Percentiles rank a stretch among this genome's conserved stretches.
These are phyloP conservation scores for Neurospora sp. DNA, from an alignment of 495 filamentous ascomycete genomes.

Conservation along the genomic window DNA sequence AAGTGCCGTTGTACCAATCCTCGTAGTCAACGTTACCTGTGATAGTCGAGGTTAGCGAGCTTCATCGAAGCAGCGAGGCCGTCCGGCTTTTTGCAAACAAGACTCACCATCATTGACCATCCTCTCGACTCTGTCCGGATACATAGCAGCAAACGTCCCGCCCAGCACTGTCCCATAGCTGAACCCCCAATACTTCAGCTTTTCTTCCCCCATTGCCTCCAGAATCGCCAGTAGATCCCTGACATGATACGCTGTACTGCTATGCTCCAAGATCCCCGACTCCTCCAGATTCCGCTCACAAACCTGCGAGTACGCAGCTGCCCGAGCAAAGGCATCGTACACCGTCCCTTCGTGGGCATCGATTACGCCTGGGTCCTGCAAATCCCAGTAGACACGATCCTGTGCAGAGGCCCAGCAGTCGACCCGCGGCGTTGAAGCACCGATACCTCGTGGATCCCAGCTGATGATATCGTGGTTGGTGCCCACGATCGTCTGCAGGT, in stretches of 20 bases:
- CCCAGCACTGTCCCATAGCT: constrained; percentile 45
- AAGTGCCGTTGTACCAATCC: constrained; percentile 36
- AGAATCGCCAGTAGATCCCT: constrained; percentile 34
- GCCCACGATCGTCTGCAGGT: constrained; percentile 38
- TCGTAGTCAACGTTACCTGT: constrained; percentile 36
- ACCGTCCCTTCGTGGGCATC: constrained; percentile 30
- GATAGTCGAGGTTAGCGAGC: neutral
- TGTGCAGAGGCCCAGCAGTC: constrained; percentile 31
- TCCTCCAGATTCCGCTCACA: constrained; percentile 22
- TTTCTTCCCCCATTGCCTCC: constrained; percentile 25
- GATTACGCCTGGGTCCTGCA: constrained; percentile 27
- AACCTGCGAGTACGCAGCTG: constrained; percentile 24
- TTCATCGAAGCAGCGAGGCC: neutral
- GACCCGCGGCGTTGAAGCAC: constrained; percentile 30
- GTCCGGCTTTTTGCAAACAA: neutral
- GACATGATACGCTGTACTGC: constrained; percentile 30
- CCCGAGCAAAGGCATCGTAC: constrained; percentile 30
- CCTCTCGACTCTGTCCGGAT: constrained; percentile 36
- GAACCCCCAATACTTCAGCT: constrained; percentile 46
- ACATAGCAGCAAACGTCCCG: constrained; percentile 41
- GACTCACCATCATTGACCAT: constrained; percentile 40
- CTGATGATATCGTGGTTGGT: constrained; percentile 38
- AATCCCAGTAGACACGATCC: constrained; percentile 25
- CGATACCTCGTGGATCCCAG: constrained; percentile 41
- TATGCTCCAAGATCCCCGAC: constrained; percentile 20